Conservation (phyloP, 306 rosid genomes). For the Corylus avellana region DNA sequence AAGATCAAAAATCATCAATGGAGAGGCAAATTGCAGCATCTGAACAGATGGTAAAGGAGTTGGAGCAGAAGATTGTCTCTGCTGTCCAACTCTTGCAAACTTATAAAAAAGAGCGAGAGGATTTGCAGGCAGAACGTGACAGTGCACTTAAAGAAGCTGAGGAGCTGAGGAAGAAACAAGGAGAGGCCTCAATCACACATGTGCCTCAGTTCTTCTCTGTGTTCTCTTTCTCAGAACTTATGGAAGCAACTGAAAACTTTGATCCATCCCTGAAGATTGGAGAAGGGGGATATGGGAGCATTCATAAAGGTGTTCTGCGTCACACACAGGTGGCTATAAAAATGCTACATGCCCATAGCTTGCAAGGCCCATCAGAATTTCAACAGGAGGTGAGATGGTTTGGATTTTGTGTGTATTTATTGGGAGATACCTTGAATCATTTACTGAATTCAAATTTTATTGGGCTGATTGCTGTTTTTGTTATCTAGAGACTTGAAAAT, state of each 20-base stretch:
- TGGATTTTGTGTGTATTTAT: background rate
- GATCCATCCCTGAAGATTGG: constrained; percentile 51
- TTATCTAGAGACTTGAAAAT: background rate
- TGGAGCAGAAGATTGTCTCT: constrained; percentile 47
- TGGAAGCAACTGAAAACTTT: constrained; percentile 49
- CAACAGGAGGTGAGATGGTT: constrained; percentile 52
- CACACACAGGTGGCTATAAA: constrained; percentile 59
- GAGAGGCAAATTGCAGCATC: constrained; percentile 49
- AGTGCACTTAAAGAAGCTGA: constrained; percentile 52
- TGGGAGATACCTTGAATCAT: background rate
- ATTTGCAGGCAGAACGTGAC: constrained; percentile 43
- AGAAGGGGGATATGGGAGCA: constrained; percentile 64
- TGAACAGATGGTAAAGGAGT: constrained; percentile 30
- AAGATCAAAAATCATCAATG: constrained; percentile 32
- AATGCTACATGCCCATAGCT: constrained; percentile 38
- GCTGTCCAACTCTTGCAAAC: constrained; percentile 49
- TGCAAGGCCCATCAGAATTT: constrained; percentile 56
- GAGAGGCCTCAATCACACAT: constrained; percentile 33
- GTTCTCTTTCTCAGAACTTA: constrained; percentile 48
- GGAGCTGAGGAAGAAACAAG: constrained; percentile 49
- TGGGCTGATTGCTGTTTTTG: background rate
- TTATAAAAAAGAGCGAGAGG: constrained; percentile 52
- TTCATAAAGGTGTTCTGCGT: constrained; percentile 46
- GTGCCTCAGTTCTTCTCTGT: constrained; percentile 46
- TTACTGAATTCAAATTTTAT: background rate